Percentiles rank a stretch among this genome's conserved stretches.
Conservation (phyloP, 208 protist species). For the Acanthamoeba royreba region DNA sequence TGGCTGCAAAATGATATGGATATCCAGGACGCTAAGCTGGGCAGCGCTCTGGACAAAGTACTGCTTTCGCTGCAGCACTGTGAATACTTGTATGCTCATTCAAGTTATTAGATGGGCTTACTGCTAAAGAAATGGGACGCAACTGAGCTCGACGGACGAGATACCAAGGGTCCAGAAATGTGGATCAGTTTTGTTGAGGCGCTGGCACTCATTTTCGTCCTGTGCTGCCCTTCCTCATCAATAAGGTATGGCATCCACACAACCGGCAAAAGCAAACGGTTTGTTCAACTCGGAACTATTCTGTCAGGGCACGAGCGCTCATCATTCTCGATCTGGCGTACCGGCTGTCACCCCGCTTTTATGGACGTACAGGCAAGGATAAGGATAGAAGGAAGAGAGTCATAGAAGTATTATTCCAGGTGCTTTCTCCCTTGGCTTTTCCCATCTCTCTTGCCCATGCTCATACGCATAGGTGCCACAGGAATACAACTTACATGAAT, state of each 20-base stretch:
- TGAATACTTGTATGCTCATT: background rate
- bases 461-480: too few relatives aligned
- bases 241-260: too few relatives aligned
- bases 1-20: slow-evolving; percentile 39
- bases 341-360: background rate
- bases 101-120: background rate
- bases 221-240: background rate
- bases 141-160: slow-evolving; percentile 11
- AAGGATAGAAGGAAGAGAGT: slow-evolving; percentile 36
- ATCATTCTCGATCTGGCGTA: background rate
- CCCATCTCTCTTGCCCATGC: too few relatives aligned
- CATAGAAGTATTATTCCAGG: slow-evolving; percentile 34
- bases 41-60: slow-evolving; percentile 1
- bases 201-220: background rate
- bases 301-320: background rate
- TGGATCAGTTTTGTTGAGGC: slow-evolving; percentile 34
- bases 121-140: background rate
- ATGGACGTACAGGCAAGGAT: slow-evolving; percentile 26
- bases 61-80: background rate
- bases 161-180: slow-evolving; percentile 29
- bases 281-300: too few relatives aligned
- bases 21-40: slow-evolving; percentile 28
- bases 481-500: background rate
- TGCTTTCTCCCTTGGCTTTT: background rate
- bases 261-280: too few relatives aligned